phyloP scores from a whole-genome alignment of 129 eudicot genomes.

The Ambrosia trifida region DNA sequence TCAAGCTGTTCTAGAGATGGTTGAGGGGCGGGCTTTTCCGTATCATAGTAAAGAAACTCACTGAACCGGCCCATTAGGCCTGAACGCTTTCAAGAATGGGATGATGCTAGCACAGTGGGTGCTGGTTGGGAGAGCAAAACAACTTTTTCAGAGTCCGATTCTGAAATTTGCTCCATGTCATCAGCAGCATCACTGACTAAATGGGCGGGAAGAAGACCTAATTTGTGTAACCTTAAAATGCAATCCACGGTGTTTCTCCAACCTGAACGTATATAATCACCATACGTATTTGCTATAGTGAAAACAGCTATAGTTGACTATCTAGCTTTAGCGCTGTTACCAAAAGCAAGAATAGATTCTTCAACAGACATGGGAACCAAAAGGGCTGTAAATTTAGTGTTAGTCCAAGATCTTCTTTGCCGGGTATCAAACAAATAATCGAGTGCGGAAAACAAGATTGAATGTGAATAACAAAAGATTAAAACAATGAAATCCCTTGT shows the following conservation, averaged over 20 bases:
- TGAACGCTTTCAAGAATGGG: conserved; percentile 49
- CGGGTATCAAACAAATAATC: too few relatives aligned
- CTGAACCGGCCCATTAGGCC: conserved; percentile 77
- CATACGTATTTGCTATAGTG: conserved; percentile 64
- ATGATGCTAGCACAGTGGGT: conserved; percentile 33
- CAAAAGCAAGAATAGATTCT: conserved; percentile 51
- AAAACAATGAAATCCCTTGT: too few relatives aligned
- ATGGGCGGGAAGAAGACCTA: conserved; percentile 73
- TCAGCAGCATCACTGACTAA: conserved; percentile 64
- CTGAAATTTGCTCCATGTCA: conserved; percentile 46
- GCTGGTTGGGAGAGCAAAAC: conserved; percentile 39
- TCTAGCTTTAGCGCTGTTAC: conserved; percentile 57
- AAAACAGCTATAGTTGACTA: conserved; percentile 68
- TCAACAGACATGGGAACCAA: conserved; percentile 54
- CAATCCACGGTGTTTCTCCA: conserved; percentile 78
- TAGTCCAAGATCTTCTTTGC: too few relatives aligned
- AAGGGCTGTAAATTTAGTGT: conserved; percentile 59
- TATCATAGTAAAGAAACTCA: conserved; percentile 59
- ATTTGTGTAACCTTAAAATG: conserved; percentile 60
- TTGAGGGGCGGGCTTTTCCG: conserved; percentile 65
- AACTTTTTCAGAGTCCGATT: conserved; percentile 35
- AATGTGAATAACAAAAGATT: too few relatives aligned
- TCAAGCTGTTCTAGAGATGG: conserved; percentile 69
- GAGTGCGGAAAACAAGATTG: too few relatives aligned
- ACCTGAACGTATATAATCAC: conserved; percentile 66